Base-by-base conservation (phyloP, 2,329 filamentous ascomycete species). In the Paracoccidioides lutzii region DNA sequence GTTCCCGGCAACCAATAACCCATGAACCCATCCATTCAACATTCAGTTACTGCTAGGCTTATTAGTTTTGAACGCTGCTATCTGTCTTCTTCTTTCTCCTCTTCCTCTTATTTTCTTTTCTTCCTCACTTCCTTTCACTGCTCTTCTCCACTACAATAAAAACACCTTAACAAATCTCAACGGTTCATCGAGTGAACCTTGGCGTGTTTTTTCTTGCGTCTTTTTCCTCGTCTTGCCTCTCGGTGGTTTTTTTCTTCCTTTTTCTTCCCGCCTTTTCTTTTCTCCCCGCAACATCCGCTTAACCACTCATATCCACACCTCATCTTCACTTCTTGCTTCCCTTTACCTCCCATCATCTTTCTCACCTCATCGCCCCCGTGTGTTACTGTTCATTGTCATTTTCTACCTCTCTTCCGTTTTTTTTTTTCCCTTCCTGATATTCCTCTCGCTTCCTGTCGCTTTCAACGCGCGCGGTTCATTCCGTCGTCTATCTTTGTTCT, bases 401-500 rank as follows among this genome's bases (percentile, higher is more conserved):
- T 9, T 45, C 14, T 15, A 22, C 12, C 35, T 22, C 35, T 14
- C 22, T 32, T 28, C 43, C 22, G 43, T 45, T 15, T 45, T 48
- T 15, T 45, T 48, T 30, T 33, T 48, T 15, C 14, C 6, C 15
- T 48, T 15, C 32, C 14, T 28, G 32, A 28, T 15, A 48, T 51
- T 40, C 15, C 48, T 51, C 35, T 53, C 46, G 14, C 42, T 54
- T 54, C 30, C 44, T 53, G 15, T 57, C 50, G 14, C 46, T 56
- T 51, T 53, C 41, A 33, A 32, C 53, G 55, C 50, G 55, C 50
- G 51, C 44, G 50, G 55, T 55, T 41, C 15, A 38, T 51, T 53
- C 28, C 45, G 50, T 58, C 44, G 54, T 57, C 32, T 55, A 57
- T 40, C 49, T 56, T 51, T 35, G 35, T 53, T 30, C 22, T 15